A percentile compares a stretch with the other conserved stretches of the same genome.
Evolutionary conservation across 2,329 filamentous ascomycete species (phyloP).

Genomic region (Lecanicillium sp.): DNA sequence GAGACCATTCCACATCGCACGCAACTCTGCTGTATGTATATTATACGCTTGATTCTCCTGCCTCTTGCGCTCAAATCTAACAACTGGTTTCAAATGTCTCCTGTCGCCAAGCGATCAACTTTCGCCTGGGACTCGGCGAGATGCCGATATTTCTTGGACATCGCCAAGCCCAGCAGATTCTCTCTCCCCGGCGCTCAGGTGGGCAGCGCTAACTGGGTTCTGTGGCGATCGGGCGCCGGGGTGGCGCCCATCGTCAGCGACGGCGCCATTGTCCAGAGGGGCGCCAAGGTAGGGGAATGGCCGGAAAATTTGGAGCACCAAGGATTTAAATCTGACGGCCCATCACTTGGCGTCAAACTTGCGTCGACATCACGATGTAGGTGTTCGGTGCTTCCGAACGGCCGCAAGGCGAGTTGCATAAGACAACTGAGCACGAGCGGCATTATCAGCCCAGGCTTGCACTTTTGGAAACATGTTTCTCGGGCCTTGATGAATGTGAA

Average conservation of each 20-base stretch:
- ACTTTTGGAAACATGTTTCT: too few species aligned
- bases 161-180: neutral
- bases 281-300: neutral
- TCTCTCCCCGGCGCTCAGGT: slow-evolving; percentile 1
- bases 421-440: too few species aligned
- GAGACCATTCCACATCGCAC: too few species aligned
- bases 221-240: slow-evolving; percentile 2
- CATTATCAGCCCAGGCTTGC: too few species aligned
- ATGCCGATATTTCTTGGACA: slow-evolving; percentile 2
- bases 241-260: slow-evolving; percentile 4
- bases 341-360: neutral
- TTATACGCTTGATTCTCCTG: too few species aligned
- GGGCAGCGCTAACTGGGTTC: slow-evolving; percentile 3
- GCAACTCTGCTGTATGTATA: too few species aligned
- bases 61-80: neutral
- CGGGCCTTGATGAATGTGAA: too few species aligned
- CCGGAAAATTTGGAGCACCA: neutral
- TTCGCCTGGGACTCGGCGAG: neutral
- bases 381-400: neutral
- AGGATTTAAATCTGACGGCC: neutral
- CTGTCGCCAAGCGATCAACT: neutral
- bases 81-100: neutral
- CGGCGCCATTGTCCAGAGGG: neutral
- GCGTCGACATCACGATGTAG: too few species aligned
- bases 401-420: too few species aligned